Evolutionary conservation across 352 stramenopile species (phyloP), one percentile per base, ranked within the genome.

Genomic region (Globisporangium solare): DNA sequence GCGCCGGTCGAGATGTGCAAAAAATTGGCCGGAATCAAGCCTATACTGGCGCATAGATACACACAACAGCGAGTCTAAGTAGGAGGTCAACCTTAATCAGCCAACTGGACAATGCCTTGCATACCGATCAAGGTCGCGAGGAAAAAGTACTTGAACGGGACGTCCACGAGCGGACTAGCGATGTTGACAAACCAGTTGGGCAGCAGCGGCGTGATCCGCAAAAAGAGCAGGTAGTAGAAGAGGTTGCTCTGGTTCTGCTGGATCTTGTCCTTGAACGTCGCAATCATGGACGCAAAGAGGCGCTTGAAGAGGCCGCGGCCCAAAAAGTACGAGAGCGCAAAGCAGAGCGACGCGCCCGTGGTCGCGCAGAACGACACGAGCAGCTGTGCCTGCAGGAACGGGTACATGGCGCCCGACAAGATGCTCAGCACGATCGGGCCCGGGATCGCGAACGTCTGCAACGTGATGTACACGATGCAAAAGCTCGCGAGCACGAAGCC

Each of bases 131-230:
- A 61, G 22, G 86, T 95, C 3, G 83, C 86, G 37, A 89, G 54
- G 63, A 91, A 89, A 51, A 96, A 96, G 47, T 90, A 85, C 58
- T 83, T 83, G 67, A 94, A 91, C 48, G 80, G 73, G 43, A 96
- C 83, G 43, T 79, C 83, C 0, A 96, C 86, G 0, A 96, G 69
- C 37, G 86, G 86, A 37, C 79, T 92, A 24, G 84, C 84, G 40
- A 96, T 89, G 59, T 96, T 96, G 57, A 96, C 83, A 51, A 94
- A 94, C 86, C 86, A 96, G 68, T 96, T 96, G 15, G 86, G 86
- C 53, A 96, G 60, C 41, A 96, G 52, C 21, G 86, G 86, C 22
- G 86, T 96, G 60, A 96, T 88, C 20, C 86, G 76, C 42, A 96
- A 70, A 60, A 96, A 96, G n/a, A 96, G 66, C 59, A 96, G 56